phyloP scores from a whole-genome alignment of 805 yeast species.

The Nakazawaea holstii region DNA sequence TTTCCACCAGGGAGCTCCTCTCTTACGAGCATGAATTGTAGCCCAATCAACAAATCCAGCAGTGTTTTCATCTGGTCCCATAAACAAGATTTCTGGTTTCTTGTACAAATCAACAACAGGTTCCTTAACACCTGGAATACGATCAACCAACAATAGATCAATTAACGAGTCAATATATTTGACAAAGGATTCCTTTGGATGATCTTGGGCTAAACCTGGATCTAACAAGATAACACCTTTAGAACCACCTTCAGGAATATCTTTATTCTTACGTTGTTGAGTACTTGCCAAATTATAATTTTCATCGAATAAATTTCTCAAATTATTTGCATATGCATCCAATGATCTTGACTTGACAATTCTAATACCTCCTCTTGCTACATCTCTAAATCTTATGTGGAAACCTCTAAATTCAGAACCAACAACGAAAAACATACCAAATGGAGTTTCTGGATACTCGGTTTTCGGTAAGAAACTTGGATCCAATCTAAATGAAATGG shows the following conservation, averaged over 20 bases:
- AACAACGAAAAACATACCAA: constrained; percentile 91
- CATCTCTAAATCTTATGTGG: constrained; percentile 94
- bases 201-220: constrained; percentile 68
- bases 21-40: constrained; percentile 80
- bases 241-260: constrained; percentile 98
- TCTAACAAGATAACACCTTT: constrained; percentile 88
- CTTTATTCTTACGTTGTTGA: constrained; percentile 95
- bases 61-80: constrained; percentile 99
- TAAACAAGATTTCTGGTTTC: constrained; percentile 83
- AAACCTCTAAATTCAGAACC: constrained; percentile 97
- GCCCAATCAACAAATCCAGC: constrained; percentile 98
- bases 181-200: constrained; percentile 79
- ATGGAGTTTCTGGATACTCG: constrained; percentile 92
- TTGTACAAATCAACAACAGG: constrained; percentile 78
- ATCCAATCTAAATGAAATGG: constrained; percentile 85
- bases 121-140: constrained; percentile 73
- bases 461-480: constrained; percentile 78
- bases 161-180: constrained; percentile 90
- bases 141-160: constrained; percentile 71
- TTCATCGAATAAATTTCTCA: constrained; percentile 89
- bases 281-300: constrained; percentile 94
- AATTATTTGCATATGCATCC: constrained; percentile 82
- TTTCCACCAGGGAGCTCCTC: constrained; percentile 98
- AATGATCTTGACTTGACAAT: constrained; percentile 81
- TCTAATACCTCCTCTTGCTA: constrained; percentile 97